Percentiles rank a stretch among this genome's conserved stretches.
Conservation (phyloP, 2,329 filamentous ascomycete genomes). For the Colletotrichum limetticola region DNA sequence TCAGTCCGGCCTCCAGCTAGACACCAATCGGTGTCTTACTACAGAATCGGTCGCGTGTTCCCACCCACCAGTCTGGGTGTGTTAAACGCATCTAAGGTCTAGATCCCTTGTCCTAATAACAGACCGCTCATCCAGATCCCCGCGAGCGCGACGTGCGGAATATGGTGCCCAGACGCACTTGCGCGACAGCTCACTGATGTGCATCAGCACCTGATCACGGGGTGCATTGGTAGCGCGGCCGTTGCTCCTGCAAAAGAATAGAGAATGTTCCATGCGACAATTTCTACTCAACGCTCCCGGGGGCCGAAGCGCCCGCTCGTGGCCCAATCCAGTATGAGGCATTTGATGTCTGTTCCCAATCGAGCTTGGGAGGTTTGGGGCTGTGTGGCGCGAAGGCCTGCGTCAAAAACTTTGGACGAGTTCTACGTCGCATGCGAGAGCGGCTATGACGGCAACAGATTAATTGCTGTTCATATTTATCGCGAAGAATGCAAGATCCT, state of each 20-base stretch:
- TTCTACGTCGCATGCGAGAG: conserved; percentile 18
- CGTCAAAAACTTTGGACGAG: conserved; percentile 2
- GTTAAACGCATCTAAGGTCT: neutral
- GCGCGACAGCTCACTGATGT: neutral
- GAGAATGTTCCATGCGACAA: neutral
- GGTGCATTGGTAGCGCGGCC: neutral
- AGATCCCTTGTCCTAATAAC: neutral
- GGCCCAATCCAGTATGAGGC: neutral
- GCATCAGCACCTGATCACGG: neutral
- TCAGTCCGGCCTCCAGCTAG: neutral
- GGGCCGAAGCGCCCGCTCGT: neutral
- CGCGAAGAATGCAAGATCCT: neutral
- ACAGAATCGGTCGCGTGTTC: neutral
- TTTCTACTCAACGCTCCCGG: neutral
- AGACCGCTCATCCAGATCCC: neutral
- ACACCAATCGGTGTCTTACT: neutral
- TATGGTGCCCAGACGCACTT: neutral
- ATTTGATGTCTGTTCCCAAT: conserved; percentile 9
- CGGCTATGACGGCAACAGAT: conserved; percentile 1
- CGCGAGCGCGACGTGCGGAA: neutral
- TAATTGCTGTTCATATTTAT: neutral
- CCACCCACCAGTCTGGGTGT: neutral
- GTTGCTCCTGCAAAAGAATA: neutral
- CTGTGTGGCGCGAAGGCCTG: neutral
- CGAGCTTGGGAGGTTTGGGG: neutral